These are phyloP conservation scores for Phanerochaete carnosa DNA, from an alignment of 768 basidiomycete genomes.

Conservation along the genomic window DNA sequence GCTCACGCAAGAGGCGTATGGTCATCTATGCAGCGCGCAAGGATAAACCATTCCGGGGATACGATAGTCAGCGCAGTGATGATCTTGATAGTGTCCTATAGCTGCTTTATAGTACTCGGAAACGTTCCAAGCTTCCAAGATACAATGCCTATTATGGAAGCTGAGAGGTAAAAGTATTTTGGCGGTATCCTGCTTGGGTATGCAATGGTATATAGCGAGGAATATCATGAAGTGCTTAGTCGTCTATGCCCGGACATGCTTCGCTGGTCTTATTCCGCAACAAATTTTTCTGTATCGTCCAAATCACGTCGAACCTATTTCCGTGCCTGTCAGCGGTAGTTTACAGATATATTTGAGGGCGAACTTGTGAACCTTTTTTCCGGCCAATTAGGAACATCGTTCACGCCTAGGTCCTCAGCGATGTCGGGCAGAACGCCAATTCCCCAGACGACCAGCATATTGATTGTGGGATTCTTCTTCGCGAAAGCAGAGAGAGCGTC, in stretches of 20 bases:
- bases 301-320: neutral
- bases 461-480: neutral
- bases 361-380: neutral
- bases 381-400: neutral
- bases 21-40: too few relatives aligned
- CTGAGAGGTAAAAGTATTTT: neutral
- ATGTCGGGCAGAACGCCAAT: neutral
- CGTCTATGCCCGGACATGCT: neutral
- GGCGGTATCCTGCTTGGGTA: neutral
- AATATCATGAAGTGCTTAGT: neutral
- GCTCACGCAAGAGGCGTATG: too few relatives aligned
- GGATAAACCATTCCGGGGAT: too few relatives aligned
- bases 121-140: too few relatives aligned
- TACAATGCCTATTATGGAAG: too few relatives aligned
- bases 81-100: too few relatives aligned
- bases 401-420: neutral
- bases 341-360: neutral
- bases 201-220: neutral
- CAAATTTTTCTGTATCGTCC: neutral
- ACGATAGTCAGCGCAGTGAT: too few relatives aligned
- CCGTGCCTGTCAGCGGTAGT: neutral
- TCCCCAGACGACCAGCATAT: conserved; percentile 1
- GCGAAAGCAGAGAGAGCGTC: neutral
- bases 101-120: too few relatives aligned
- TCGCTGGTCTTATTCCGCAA: neutral